These are phyloP conservation scores for Cladosporium sp. DNA, from an alignment of 2,329 filamentous ascomycete genomes.

Conservation along the genomic window DNA sequence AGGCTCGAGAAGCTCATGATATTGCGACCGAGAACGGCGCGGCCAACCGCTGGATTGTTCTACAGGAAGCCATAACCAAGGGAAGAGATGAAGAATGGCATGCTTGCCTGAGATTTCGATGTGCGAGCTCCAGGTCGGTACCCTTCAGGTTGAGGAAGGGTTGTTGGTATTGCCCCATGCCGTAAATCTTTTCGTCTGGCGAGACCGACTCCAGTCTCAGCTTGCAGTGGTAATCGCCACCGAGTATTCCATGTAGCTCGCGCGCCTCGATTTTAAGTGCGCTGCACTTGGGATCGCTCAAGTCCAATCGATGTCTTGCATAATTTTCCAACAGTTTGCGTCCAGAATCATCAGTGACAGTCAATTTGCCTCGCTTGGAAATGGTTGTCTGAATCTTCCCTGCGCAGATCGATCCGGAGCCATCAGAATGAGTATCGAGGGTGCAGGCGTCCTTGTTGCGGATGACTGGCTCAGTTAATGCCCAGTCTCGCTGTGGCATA, in stretches of 20 bases:
- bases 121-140: slow-evolving; percentile 62
- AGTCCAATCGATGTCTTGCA: slow-evolving; percentile 51
- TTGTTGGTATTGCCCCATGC: slow-evolving; percentile 70
- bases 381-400: slow-evolving; percentile 52
- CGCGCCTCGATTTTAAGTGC: slow-evolving; percentile 58
- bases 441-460: background rate
- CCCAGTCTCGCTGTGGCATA: slow-evolving; percentile 45
- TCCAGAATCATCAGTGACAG: slow-evolving; percentile 46
- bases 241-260: slow-evolving; percentile 57
- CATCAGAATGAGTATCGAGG: slow-evolving; percentile 23
- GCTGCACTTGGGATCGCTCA: slow-evolving; percentile 59
- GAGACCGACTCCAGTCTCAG: slow-evolving; percentile 57
- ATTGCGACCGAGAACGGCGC: slow-evolving; percentile 62
- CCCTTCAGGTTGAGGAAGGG: slow-evolving; percentile 63
- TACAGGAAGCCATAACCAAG: slow-evolving; percentile 64
- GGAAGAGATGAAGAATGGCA: slow-evolving; percentile 63
- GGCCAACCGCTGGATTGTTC: slow-evolving; percentile 65
- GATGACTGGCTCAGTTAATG: slow-evolving; percentile 32
- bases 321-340: slow-evolving; percentile 56
- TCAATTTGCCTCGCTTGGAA: slow-evolving; percentile 52
- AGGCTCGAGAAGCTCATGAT: slow-evolving; percentile 62
- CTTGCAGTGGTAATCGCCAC: slow-evolving; percentile 58
- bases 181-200: slow-evolving; percentile 61
- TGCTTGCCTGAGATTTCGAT: slow-evolving; percentile 65
- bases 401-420: slow-evolving; percentile 45